Evolutionary conservation across 495 filamentous ascomycete genomes (phyloP).

Genomic region (Lasiosphaeria hispida): DNA sequence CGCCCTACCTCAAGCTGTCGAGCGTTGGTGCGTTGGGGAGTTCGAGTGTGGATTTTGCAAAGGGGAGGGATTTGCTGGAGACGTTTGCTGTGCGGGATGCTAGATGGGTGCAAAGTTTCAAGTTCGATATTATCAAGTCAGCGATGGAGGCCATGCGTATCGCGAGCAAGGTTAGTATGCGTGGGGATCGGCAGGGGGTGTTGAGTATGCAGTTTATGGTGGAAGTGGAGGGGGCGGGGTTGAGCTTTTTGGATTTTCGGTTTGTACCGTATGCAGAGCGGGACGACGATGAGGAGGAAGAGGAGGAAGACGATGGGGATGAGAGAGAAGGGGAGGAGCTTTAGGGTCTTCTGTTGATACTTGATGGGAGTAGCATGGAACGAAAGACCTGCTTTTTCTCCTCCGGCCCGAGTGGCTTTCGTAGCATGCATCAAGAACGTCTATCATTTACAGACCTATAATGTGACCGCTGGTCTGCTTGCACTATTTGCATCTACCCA

Average conservation of each 20-base stretch:
- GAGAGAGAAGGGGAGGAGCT: slow-evolving; percentile 9
- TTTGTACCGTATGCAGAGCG: slow-evolving; percentile 49
- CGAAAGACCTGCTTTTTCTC: no score
- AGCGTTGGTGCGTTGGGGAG: slow-evolving; percentile 74
- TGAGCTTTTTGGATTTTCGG: slow-evolving; percentile 48
- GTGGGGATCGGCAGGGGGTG: slow-evolving; percentile 83
- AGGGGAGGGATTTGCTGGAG: slow-evolving; percentile 69
- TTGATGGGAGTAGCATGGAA: no score
- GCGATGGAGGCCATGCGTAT: slow-evolving; percentile 85
- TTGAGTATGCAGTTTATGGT: slow-evolving; percentile 97
- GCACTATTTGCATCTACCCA: no score
- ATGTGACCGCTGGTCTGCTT: no score
- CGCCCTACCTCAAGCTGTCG: slow-evolving; percentile 72
- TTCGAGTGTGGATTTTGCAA: slow-evolving; percentile 79
- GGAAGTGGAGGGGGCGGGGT: slow-evolving; percentile 57
- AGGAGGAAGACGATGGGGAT: slow-evolving; percentile 20
- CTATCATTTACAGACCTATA: no score
- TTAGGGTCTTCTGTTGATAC: background rate
- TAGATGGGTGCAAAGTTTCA: slow-evolving; percentile 62
- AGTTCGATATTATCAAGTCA: slow-evolving; percentile 78
- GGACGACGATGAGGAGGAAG: slow-evolving; percentile 34
- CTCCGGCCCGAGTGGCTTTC: no score
- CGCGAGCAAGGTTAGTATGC: slow-evolving; percentile 87
- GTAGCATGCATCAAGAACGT: no score
- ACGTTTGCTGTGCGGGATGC: slow-evolving; percentile 63